Percentiles rank a stretch among this genome's conserved stretches.
These are phyloP conservation scores for Boletus reticuloceps DNA, from an alignment of 768 basidiomycete species.

Conservation along the genomic window DNA sequence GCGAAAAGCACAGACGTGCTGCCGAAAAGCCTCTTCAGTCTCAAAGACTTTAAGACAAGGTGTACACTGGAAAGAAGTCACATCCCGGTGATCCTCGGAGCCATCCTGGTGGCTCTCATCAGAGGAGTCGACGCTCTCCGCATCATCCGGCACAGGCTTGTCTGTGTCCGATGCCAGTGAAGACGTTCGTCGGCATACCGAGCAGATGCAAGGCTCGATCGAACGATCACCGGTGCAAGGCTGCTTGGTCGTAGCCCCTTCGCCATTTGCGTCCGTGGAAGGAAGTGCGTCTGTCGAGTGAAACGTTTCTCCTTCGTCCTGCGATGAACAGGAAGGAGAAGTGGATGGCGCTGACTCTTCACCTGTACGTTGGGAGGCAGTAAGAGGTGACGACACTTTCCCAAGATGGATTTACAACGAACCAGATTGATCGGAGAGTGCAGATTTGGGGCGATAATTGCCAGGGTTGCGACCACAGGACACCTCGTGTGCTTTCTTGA, in stretches of 20 bases:
- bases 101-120: neutral
- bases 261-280: neutral
- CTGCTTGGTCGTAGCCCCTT: neutral
- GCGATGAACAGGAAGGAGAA: conserved; percentile 3
- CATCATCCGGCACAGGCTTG: neutral
- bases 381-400: neutral
- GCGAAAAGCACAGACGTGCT: conserved; percentile 17
- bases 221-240: neutral
- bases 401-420: neutral
- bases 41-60: conserved; percentile 17
- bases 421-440: neutral
- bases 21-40: conserved; percentile 1
- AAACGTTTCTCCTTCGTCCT: conserved; percentile 8
- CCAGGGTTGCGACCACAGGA: conserved; percentile 3
- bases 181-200: conserved; percentile 5
- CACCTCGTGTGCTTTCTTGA: conserved; percentile 4
- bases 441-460: neutral
- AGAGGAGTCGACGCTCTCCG: neutral
- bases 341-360: neutral
- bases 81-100: neutral
- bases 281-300: neutral
- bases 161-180: neutral
- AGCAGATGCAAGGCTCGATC: neutral
- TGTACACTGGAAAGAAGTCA: conserved; percentile 8
- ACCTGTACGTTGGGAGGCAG: neutral